Base-by-base conservation (phyloP, 192 early-diverging fungal genomes). In the Kickxella alabastrina region DNA sequence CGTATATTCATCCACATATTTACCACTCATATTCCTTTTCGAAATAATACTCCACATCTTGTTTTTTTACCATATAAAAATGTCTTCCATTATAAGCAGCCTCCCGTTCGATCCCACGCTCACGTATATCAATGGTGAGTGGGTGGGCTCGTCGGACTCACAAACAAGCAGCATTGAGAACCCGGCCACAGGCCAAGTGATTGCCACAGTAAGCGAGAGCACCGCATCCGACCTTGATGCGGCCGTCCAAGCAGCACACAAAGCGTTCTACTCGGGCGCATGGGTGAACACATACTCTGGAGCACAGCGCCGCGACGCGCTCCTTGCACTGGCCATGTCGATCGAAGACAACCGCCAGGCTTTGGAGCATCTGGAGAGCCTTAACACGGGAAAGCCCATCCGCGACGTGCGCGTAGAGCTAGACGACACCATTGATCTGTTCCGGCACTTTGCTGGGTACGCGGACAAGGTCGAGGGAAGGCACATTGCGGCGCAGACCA, bases 341-440 rank as follows among this genome's bases (percentile, higher is more conserved):
- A 65, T 79, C 6, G 77, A 79, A 44, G 34, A 54, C n/a, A 47
- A 64, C 50, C 59, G 57, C 25, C 23, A 52, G 1, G 61, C 65
- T 12, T 48, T 82, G 19, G 77, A 73, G 36, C 29, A 59, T 3
- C 48, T 80, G 28, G 81, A 82, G 41, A 76, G 58, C 40, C 26
- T 78, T 39, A 75, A 79, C 44, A 77, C 77, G 0, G 81, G 81
- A 2, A 82, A 82, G 52, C 79, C 81, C 1, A 65, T 77, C 27
- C 38, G 21, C 8, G 81, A 80, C 49, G 61, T 79, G 40, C 58
- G 71, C 10, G 58, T 51, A 2, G 80, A 82, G 50, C 54, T 82
- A 12, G 55, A 68, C 23, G 73, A 75, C 61, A 65, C 73, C 14
- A 65, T 75, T 15, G 73, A 75, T 17, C 58, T 68, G 37, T 68